Evolutionary conservation across 495 filamentous ascomycete species (phyloP), one percentile per base, ranked within the genome.

Genomic region (Hypoxylon lienhwacheense): DNA sequence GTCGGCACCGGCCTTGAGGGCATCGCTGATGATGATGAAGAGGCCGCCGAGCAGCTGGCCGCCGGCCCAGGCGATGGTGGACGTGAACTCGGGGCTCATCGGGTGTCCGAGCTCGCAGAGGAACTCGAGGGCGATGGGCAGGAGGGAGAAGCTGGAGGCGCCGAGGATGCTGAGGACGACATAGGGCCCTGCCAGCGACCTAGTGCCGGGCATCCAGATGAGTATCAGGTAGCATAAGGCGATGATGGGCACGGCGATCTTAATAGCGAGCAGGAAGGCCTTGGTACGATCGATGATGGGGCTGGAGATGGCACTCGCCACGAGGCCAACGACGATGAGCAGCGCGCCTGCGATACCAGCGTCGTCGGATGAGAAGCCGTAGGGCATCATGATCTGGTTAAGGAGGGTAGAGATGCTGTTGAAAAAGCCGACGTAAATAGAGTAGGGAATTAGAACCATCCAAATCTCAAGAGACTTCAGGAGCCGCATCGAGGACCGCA

Each of bases 281-380:
- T 96, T 92, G 42, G 82, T 91, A 44, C 84, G 81, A 72, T 97
- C 93, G 52, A 92, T 80, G 51, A 97, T 76, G 5, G 93, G 93
- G 1, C 82, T 86, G 2, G 83, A 73, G 50, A 96, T 72, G 8
- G 91, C 93, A 1, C 90, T 75, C 20, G 78, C 55, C 26, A 96
- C 73, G 6, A 98, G 82, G 15, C 93, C 93, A 47, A 91, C 84
- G 39, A 96, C 73, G 65, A 98, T 97, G n/a, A 97, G 79, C 19
- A 95, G 67, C 1, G 87, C 93, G 53, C 93, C 93, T 8, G 87
- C 87, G 67, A 97, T 89, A 41, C 93, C 93, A 29, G 92, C 88
- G 31, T 96, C 79, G 33, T 84, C 84, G 66, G 91, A 87, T 44
- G 72, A 79, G 78, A 85, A 96, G 55, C 77, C 82, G 73, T 95